Percentiles rank a stretch among this genome's conserved stretches.
Conservation (phyloP, 371 early-diverging fungal genomes). For the Dinochytrium kinnereticum region DNA sequence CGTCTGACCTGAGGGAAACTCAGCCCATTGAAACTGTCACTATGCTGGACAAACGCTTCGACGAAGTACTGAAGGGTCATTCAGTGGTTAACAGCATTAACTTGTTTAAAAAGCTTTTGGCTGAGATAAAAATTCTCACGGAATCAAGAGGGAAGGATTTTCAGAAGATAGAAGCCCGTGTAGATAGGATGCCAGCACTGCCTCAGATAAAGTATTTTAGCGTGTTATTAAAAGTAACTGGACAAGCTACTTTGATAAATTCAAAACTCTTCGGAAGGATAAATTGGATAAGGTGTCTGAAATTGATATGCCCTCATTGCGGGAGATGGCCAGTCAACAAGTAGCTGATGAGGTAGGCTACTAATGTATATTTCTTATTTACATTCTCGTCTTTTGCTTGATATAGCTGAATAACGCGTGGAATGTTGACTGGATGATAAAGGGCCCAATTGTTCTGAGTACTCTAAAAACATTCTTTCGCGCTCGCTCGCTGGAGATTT, state of each 20-base stretch:
- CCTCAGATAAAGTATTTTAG: conserved; percentile 38
- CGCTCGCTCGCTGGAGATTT: conserved; percentile 28
- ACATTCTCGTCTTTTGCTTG: not conserved
- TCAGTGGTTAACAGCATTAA: not conserved
- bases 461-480: conserved; percentile 47
- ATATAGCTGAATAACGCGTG: conserved; percentile 45
- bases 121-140: conserved; percentile 44
- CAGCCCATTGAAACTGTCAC: conserved; percentile 48
- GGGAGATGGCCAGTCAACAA: conserved; percentile 19
- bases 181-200: conserved; percentile 41
- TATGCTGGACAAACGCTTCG: conserved; percentile 53
- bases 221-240: conserved; percentile 1
- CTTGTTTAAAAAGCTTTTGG: conserved; percentile 37
- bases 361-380: not conserved
- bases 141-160: conserved; percentile 49
- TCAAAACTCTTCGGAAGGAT: conserved; percentile 40
- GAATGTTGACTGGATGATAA: conserved; percentile 42
- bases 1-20: conserved; percentile 50
- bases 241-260: conserved; percentile 43
- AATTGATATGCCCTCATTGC: conserved; percentile 40
- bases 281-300: conserved; percentile 41
- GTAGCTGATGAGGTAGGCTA: conserved; percentile 40
- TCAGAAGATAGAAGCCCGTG: conserved; percentile 41
- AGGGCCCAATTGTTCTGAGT: conserved; percentile 22
- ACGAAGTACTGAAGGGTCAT: conserved; percentile 40